Percentiles rank a stretch among this genome's conserved stretches.
These are phyloP conservation scores for Colletotrichum sp. DNA, from an alignment of 2,329 filamentous ascomycete species.

Conservation along the genomic window DNA sequence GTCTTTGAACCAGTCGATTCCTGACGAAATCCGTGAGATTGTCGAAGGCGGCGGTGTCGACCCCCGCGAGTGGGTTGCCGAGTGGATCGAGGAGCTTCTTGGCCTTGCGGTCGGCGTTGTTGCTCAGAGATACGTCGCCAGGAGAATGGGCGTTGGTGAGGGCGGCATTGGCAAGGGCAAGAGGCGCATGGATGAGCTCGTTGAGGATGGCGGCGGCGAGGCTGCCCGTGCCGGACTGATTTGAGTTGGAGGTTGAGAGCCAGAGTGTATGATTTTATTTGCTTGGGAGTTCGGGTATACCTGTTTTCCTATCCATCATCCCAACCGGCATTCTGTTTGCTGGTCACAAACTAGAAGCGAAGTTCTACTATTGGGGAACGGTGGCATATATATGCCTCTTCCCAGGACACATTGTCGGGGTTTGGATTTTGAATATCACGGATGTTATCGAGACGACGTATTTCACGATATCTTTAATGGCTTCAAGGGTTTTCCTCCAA, in stretches of 20 bases:
- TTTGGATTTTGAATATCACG: not conserved
- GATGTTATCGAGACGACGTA: not conserved
- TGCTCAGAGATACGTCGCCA: slow-evolving; percentile 93
- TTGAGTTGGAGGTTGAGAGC: not conserved
- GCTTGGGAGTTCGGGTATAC: slow-evolving; percentile 20
- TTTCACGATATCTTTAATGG: not conserved
- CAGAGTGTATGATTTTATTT: not conserved
- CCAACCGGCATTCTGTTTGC: not conserved
- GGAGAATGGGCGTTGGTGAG: slow-evolving; percentile 94
- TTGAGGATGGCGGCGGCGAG: slow-evolving; percentile 45
- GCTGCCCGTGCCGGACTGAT: slow-evolving; percentile 21
- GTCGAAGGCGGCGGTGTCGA: slow-evolving; percentile 79
- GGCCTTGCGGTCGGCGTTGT: slow-evolving; percentile 81
- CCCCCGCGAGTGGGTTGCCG: slow-evolving; percentile 94
- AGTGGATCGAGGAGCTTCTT: slow-evolving; percentile 93
- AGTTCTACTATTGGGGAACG: not conserved
- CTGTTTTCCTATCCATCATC: not conserved
- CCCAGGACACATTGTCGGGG: not conserved
- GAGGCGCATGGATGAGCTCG: slow-evolving; percentile 61
- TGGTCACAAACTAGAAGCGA: not conserved
- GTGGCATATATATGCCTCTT: not conserved
- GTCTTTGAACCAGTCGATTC: slow-evolving; percentile 51
- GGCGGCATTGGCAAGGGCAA: slow-evolving; percentile 68
- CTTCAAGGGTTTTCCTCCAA: not conserved
- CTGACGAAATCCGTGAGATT: slow-evolving; percentile 87